Base-by-base conservation (phyloP, 208 protist species). In the Trypanosoma mega region DNA sequence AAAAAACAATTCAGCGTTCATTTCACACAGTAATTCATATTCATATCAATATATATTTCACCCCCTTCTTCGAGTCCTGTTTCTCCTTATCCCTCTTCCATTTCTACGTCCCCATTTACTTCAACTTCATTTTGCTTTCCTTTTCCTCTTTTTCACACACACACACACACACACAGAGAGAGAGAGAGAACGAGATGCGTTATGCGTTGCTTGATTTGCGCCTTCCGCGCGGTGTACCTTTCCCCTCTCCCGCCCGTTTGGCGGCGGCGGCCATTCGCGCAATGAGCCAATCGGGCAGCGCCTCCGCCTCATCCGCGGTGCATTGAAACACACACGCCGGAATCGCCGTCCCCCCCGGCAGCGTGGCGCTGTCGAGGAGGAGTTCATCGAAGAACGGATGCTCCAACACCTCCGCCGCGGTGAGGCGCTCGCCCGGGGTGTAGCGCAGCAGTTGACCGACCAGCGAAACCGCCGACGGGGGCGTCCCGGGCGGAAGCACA, bases 331-430 rank as follows among this genome's bases (percentile, higher is more conserved):
- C 84, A 18, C 73, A 71, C n/a, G 72, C 62, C 12, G 80, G 78
- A 51, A 91, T 63, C n/a, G 76, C 31, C 7, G 49, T 59, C 0
- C 84, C 84, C 29, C 70, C 81, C 2, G 76, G 80, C 55, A 91
- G 63, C 21, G 69, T 63, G 4, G 74, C 56, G 44, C 58, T 78
- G 27, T 94, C 64, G 5, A 78, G 33, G 41, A 94, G 89, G 2
- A 98, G 65, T 8, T 92, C 81, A 48, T 96, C 90, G 61, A 99
- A 99, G 70, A 98, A 99, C 20, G 93, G 76, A 74, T 99, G 98
- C 27, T 93, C 76, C 69, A 99, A 94, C 2, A 98, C 97, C 77
- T 99, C 97, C 34, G 77, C 74, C 4, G 97, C 97, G 4, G 98
- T 98, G 4, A 99, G 77, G n/a, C 98, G 87, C 63, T 98, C 82